A percentile compares a stretch with the other conserved stretches of the same genome.
Evolutionary conservation across 2,329 filamentous ascomycete genomes (phyloP).

Genomic region (Fusarium buxicola): DNA sequence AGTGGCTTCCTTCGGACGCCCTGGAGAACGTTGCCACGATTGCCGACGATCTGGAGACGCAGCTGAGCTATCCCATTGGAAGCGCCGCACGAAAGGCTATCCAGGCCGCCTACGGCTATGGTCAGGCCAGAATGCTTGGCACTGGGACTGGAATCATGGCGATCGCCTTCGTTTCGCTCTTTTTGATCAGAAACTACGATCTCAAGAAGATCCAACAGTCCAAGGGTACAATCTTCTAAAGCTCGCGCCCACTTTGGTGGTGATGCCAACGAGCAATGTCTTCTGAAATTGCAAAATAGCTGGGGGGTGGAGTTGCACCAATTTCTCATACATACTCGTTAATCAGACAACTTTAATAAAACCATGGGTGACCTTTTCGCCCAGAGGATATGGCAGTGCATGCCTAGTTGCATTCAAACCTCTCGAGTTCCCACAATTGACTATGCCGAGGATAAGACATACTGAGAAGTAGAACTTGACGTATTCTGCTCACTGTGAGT

Average conservation of each 20-base stretch:
- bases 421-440: neutral
- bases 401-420: neutral
- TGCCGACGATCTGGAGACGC: constrained; percentile 63
- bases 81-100: constrained; percentile 62
- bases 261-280: neutral
- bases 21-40: constrained; percentile 57
- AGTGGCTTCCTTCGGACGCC: constrained; percentile 60
- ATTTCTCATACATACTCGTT: neutral
- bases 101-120: constrained; percentile 67
- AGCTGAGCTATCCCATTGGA: constrained; percentile 62
- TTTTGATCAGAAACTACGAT: constrained; percentile 63
- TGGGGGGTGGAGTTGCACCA: constrained; percentile 11
- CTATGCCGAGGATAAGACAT: neutral
- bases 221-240: constrained; percentile 63
- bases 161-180: constrained; percentile 51
- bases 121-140: constrained; percentile 62
- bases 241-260: neutral
- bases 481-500: no score
- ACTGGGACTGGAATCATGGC: constrained; percentile 50
- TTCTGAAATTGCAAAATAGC: constrained; percentile 3
- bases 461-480: no score
- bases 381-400: neutral
- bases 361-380: neutral
- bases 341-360: constrained; percentile 15
- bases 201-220: constrained; percentile 61